Conservation (phyloP, 1,284 basidiomycete genomes). For the Ceratobasidium theobromae region DNA sequence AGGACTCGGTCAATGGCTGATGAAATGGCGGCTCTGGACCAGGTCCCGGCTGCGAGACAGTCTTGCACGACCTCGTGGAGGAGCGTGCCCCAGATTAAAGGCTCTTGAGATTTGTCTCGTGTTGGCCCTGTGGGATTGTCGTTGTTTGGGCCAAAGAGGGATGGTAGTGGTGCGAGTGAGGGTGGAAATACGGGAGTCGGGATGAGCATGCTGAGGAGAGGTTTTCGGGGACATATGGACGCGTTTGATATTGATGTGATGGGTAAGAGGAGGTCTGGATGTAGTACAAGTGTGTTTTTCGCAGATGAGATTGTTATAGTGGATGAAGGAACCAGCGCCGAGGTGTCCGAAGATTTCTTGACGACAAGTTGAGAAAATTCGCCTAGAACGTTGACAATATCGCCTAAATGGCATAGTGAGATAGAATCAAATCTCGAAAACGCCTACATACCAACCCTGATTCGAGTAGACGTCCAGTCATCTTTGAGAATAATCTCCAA, state of each 20-base stretch:
- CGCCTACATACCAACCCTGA: conserved; percentile 53
- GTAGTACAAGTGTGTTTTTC: conserved; percentile 71
- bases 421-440: neutral
- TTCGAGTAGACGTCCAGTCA: conserved; percentile 64
- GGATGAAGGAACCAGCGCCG: conserved; percentile 37
- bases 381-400: conserved; percentile 61
- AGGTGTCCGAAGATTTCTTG: conserved; percentile 47
- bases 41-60: conserved; percentile 60
- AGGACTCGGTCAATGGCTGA: conserved; percentile 59
- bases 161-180: conserved; percentile 51
- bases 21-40: conserved; percentile 63
- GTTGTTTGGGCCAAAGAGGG: conserved; percentile 50
- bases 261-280: conserved; percentile 88
- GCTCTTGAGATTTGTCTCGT: conserved; percentile 19
- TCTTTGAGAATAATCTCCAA: conserved; percentile 54
- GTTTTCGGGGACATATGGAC: conserved; percentile 77
- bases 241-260: conserved; percentile 84
- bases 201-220: conserved; percentile 63
- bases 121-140: conserved; percentile 48
- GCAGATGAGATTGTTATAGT: conserved; percentile 59
- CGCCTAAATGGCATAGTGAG: conserved; percentile 51
- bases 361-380: neutral
- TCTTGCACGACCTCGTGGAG: conserved; percentile 86
- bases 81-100: conserved; percentile 77
- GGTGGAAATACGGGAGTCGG: conserved; percentile 41